These are phyloP conservation scores for Lasiosphaeria miniovina DNA, from an alignment of 495 filamentous ascomycete genomes.

Conservation along the genomic window DNA sequence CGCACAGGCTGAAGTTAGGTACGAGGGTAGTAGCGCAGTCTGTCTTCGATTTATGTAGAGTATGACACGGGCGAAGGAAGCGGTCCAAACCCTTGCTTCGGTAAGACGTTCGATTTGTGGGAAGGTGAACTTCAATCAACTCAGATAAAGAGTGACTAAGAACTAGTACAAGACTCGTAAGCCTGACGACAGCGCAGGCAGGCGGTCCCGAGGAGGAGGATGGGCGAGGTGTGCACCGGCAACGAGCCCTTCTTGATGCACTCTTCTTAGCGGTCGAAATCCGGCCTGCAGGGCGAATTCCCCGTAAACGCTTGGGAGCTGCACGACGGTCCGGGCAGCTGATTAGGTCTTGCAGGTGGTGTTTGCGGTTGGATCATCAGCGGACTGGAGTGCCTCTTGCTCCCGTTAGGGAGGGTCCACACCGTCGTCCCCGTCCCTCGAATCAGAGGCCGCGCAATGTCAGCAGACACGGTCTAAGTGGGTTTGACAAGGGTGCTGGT, in stretches of 20 bases:
- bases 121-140: too few relatives aligned
- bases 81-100: not conserved
- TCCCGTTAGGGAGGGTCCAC: slow-evolving; percentile 15
- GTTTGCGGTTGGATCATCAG: not conserved
- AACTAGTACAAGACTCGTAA: too few relatives aligned
- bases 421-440: not conserved
- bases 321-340: not conserved
- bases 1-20: not conserved
- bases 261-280: not conserved
- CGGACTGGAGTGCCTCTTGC: not conserved
- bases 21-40: not conserved
- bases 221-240: not conserved
- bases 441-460: slow-evolving; percentile 28
- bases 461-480: slow-evolving; percentile 24
- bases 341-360: not conserved
- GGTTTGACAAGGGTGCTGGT: slow-evolving; percentile 8
- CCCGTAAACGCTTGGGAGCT: not conserved
- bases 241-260: not conserved
- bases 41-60: not conserved
- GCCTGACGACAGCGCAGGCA: too few relatives aligned
- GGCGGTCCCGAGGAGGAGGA: not conserved
- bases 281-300: not conserved
- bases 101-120: too few relatives aligned
- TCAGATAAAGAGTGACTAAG: too few relatives aligned
- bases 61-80: not conserved